A percentile compares a stretch with the other conserved stretches of the same genome.
These are phyloP conservation scores for Zelonia costaricensis DNA, from an alignment of 208 protist species.

Conservation along the genomic window DNA sequence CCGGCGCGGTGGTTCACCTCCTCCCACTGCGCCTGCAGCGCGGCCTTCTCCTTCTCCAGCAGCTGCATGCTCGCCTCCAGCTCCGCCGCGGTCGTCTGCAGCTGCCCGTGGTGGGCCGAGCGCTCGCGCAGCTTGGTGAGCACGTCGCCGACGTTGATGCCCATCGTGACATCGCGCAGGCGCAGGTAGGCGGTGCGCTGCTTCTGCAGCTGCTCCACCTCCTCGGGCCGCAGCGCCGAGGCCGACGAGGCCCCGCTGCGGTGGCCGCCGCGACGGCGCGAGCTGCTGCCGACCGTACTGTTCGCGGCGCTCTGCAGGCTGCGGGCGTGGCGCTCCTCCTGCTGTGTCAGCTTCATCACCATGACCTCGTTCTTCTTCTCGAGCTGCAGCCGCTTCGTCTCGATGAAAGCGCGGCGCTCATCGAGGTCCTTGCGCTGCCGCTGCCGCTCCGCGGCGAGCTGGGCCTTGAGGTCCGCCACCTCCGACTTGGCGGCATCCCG, in stretches of 20 bases:
- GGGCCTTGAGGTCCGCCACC: constrained; percentile 65
- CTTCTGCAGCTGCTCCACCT: constrained; percentile 64
- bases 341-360: constrained; percentile 62
- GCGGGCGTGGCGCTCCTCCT: constrained; percentile 69
- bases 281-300: not conserved
- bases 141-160: constrained; percentile 79
- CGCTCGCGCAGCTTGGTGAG: constrained; percentile 88
- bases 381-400: constrained; percentile 72
- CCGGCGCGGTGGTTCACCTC: constrained; percentile 71
- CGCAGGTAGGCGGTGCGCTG: constrained; percentile 90
- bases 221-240: constrained; percentile 52
- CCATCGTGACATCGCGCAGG: constrained; percentile 93
- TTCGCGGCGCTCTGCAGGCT: constrained; percentile 16
- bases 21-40: constrained; percentile 68
- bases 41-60: constrained; percentile 55
- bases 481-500: constrained; percentile 84
- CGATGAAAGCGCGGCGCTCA: constrained; percentile 79
- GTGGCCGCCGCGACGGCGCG: constrained; percentile 21
- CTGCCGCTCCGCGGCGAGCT: constrained; percentile 74
- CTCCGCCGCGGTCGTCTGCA: constrained; percentile 63
- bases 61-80: constrained; percentile 55
- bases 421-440: constrained; percentile 86
- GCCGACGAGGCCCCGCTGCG: constrained; percentile 23
- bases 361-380: constrained; percentile 59
- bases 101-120: constrained; percentile 76